phyloP scores from a whole-genome alignment of 1,284 basidiomycete species.

The Tranzscheliella williamsii region DNA sequence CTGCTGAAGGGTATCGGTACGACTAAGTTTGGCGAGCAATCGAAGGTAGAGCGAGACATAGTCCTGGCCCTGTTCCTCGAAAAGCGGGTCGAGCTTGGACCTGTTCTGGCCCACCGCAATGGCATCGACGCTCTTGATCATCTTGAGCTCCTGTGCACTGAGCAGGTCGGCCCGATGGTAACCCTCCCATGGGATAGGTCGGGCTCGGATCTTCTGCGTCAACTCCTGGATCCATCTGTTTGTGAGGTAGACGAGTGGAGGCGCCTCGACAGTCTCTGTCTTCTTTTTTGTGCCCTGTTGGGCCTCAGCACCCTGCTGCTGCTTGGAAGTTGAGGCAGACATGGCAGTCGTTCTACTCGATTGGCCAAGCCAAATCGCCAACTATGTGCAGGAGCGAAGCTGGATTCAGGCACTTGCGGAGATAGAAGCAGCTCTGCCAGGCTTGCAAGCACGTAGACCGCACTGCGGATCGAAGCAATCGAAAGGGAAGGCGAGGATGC shows the following conservation, averaged over 20 bases:
- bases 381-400: too few relatives aligned
- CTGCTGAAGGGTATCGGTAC: conserved; percentile 91
- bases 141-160: conserved; percentile 81
- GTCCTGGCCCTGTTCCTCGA: conserved; percentile 54
- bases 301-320: conserved; percentile 2
- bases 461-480: too few relatives aligned
- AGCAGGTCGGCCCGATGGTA: conserved; percentile 93
- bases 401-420: too few relatives aligned
- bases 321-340: neutral
- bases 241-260: conserved; percentile 78
- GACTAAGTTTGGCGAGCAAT: conserved; percentile 86
- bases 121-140: conserved; percentile 69
- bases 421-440: too few relatives aligned
- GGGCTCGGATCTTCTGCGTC: conserved; percentile 81
- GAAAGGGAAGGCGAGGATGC: too few relatives aligned
- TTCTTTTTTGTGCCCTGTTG: conserved; percentile 9
- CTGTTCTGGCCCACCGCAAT: conserved; percentile 95
- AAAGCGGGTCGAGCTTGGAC: conserved; percentile 77
- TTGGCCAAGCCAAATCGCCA: too few relatives aligned
- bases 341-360: too few relatives aligned
- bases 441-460: too few relatives aligned
- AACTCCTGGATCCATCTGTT: conserved; percentile 85
- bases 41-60: conserved; percentile 89
- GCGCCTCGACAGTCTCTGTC: conserved; percentile 23
- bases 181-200: conserved; percentile 95